These are phyloP conservation scores for Botrytis tulipae DNA, from an alignment of 2,329 filamentous ascomycete genomes.

Conservation along the genomic window DNA sequence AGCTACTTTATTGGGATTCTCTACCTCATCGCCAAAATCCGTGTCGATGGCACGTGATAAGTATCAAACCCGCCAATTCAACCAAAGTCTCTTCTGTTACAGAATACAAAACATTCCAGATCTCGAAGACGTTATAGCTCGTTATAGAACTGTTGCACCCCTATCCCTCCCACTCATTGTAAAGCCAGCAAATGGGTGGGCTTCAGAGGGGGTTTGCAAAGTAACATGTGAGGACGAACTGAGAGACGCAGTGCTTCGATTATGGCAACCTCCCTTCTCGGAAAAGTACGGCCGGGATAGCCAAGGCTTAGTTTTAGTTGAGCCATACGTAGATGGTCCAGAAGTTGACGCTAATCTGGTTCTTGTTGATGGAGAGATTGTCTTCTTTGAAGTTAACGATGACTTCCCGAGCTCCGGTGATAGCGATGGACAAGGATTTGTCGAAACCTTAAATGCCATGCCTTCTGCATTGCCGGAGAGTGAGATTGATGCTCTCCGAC, in stretches of 20 bases:
- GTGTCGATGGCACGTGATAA: constrained; percentile 3
- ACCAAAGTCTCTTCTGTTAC: neutral
- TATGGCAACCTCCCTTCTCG: constrained; percentile 1
- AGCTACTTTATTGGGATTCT: neutral
- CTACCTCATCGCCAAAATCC: neutral
- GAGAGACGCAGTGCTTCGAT: neutral
- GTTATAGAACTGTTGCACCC: neutral
- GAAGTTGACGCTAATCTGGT: neutral
- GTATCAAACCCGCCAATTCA: neutral
- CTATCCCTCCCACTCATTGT: neutral
- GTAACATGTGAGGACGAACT: constrained; percentile 2
- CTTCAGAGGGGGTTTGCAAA: neutral
- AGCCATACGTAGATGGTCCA: neutral
- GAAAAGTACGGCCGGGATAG: neutral
- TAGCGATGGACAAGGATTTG: neutral
- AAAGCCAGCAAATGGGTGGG: neutral
- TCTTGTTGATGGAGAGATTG: neutral
- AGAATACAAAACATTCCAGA: neutral
- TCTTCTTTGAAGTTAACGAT: constrained; percentile 6
- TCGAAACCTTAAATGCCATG: neutral
- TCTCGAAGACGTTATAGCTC: neutral
- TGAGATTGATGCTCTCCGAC: neutral
- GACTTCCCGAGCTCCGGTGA: neutral
- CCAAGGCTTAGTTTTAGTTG: neutral
- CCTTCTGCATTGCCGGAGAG: neutral